Evolutionary conservation across 1,284 basidiomycete species (phyloP).

Genomic region (Marasmius tenuissimus): DNA sequence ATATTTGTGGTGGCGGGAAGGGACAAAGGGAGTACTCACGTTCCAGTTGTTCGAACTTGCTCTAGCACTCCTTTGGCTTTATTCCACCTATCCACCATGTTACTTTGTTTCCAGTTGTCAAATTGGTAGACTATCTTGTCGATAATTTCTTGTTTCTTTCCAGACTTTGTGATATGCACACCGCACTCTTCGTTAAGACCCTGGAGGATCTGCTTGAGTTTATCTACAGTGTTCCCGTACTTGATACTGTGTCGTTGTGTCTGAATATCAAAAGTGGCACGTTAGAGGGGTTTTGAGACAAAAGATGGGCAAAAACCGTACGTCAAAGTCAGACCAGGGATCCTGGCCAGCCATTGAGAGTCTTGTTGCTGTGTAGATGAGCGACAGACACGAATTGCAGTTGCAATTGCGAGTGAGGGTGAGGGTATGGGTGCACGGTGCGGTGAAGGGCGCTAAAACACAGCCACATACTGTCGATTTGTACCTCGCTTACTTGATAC

Average conservation of each 20-base stretch:
- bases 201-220: conserved; percentile 72
- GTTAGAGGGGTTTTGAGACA: conserved; percentile 6
- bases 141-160: conserved; percentile 83
- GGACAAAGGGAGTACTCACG: conserved; percentile 46
- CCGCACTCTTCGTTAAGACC: conserved; percentile 75
- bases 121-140: conserved; percentile 61
- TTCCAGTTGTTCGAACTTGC: conserved; percentile 58
- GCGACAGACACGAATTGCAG: background rate
- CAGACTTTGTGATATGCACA: conserved; percentile 68
- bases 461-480: background rate
- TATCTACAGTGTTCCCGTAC: conserved; percentile 67
- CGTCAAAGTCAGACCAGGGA: conserved; percentile 64
- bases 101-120: conserved; percentile 55
- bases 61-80: conserved; percentile 63
- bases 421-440: background rate
- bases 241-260: conserved; percentile 44
- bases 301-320: conserved; percentile 29
- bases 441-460: background rate
- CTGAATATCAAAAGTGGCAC: conserved; percentile 21
- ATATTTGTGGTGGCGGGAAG: background rate
- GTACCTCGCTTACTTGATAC: background rate
- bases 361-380: background rate
- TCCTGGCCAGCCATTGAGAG: conserved; percentile 45
- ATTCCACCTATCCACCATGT: conserved; percentile 60
- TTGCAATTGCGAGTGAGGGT: background rate